Conservation (phyloP, 1,284 basidiomycete genomes). For the Athelia psychrophila region DNA sequence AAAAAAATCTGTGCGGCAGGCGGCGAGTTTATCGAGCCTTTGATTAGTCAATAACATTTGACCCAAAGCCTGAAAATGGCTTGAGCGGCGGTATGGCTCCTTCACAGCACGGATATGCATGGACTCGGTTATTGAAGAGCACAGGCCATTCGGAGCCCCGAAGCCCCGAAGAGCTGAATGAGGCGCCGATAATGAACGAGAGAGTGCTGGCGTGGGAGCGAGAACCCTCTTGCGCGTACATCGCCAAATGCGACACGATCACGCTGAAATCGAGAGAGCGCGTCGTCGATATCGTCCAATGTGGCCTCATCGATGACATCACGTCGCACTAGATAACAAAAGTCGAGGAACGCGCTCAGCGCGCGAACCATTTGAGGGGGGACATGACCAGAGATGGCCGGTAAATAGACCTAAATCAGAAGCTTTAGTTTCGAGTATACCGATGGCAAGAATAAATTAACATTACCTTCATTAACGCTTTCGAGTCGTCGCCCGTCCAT, state of each 20-base stretch:
- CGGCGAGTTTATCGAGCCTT: too few relatives aligned
- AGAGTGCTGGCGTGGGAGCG: conserved; percentile 16
- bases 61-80: too few relatives aligned
- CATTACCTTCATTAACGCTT: conserved; percentile 21
- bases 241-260: conserved; percentile 12
- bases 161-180: conserved; percentile 1
- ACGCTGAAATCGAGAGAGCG: conserved; percentile 11
- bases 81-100: too few relatives aligned
- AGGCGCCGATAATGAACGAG: conserved; percentile 3
- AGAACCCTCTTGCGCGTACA: conserved; percentile 6
- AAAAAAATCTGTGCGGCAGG: too few relatives aligned
- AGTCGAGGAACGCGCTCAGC: conserved; percentile 7
- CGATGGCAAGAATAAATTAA: neutral
- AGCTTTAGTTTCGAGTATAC: conserved; percentile 4
- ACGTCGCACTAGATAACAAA: conserved; percentile 12
- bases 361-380: conserved; percentile 1
- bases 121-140: too few relatives aligned
- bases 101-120: too few relatives aligned
- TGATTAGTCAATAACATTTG: too few relatives aligned
- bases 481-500: conserved; percentile 26
- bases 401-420: neutral
- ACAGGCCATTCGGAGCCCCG: too few relatives aligned
- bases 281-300: conserved; percentile 7
- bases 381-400: conserved; percentile 1
- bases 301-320: conserved; percentile 3